Base-by-base conservation (phyloP, 345 rosid genomes). In the Boechera divaricarpa region DNA sequence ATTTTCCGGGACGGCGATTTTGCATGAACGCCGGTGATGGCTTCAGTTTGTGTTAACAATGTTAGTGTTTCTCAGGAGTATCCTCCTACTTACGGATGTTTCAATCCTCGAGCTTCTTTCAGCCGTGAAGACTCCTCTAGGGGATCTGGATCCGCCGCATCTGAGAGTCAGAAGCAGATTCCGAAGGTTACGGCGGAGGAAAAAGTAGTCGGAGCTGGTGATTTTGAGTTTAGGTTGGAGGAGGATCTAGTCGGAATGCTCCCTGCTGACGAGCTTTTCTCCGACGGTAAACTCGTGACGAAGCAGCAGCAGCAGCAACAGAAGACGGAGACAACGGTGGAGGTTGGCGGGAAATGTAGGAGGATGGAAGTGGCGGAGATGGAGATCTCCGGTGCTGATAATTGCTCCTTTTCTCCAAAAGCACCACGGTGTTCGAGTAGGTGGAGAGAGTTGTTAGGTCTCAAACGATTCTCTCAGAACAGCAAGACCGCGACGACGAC, bases 361-460 rank as follows among this genome's bases (percentile, higher is more conserved):
- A 74, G 74, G 47, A 45, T 69, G 78, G 83, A 72, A 55, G 67
- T 61, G 74, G 92, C 69, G 78, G 83, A 64, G 68, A 71, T 61
- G 74, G 92, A 79, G 52, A 70, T 84, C 32, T 82, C 88, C 2
- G 68, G 84, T 8, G 67, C 67, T 32, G 92, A 91, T 68, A 69
- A 75, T 35, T 81, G 78, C 63, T 63, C 82, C 64, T 88, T 89
- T 58, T 90, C 97, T 2, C 96, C 94, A 0, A 91, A 91, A 49
- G 96, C 97, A 3, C 97, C 96, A 1, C 62, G 94, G 67, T 91
- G 97, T 62, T 92, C 99, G 1, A 86, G 98, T 74, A 85, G 98
- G n/a, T 94, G 97, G 98, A 90, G 77, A 81, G 98, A 90, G 74
- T 72, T 95, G n/a, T 70, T 95, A 69, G 94, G 99, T 4, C 81